A percentile compares a stretch with the other conserved stretches of the same genome.
These are phyloP conservation scores for Dendrocalamus sinicus DNA, from an alignment of 176 grass and related monocot species.

Conservation along the genomic window DNA sequence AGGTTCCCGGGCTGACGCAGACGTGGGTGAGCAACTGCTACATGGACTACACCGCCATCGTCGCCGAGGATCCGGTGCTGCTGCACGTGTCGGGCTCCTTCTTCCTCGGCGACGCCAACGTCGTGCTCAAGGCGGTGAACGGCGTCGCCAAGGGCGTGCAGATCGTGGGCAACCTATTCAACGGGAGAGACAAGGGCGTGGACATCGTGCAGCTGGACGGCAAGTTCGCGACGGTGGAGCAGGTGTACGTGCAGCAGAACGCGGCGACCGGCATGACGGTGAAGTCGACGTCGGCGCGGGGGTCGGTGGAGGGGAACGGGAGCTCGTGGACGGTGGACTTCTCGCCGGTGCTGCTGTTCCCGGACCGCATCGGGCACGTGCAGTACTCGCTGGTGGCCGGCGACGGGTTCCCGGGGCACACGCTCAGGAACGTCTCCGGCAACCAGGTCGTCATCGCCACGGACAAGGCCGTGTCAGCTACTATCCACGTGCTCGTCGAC, in stretches of 20 bases:
- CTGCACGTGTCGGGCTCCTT: slow-evolving; percentile 65
- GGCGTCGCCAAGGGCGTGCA: slow-evolving; percentile 63
- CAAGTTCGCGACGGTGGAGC: slow-evolving; percentile 62
- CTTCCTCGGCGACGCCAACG: slow-evolving; percentile 89
- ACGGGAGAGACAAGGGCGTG: slow-evolving; percentile 49
- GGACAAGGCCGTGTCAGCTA: slow-evolving; percentile 66
- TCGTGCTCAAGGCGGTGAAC: slow-evolving; percentile 69
- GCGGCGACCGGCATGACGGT: slow-evolving; percentile 63
- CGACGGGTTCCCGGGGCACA: slow-evolving; percentile 65
- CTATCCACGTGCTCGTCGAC: slow-evolving; percentile 82
- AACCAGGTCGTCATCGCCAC: slow-evolving; percentile 80
- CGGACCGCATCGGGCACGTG: slow-evolving; percentile 72
- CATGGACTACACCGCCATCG: slow-evolving; percentile 80
- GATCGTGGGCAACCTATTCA: slow-evolving; percentile 72
- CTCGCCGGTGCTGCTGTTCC: slow-evolving; percentile 67
- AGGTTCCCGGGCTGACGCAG: slow-evolving; percentile 57
- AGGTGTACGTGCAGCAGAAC: slow-evolving; percentile 81
- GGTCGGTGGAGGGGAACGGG: slow-evolving; percentile 52
- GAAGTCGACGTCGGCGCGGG: slow-evolving; percentile 58
- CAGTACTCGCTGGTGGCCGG: slow-evolving; percentile 78
- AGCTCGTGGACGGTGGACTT: slow-evolving; percentile 75
- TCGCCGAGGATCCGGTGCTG: slow-evolving; percentile 79
- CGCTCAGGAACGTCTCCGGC: slow-evolving; percentile 73
- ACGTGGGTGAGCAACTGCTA: slow-evolving; percentile 75
- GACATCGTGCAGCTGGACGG: slow-evolving; percentile 74